Base-by-base conservation (phyloP, 495 filamentous ascomycete genomes). In the Stereocaulon alpinum region DNA sequence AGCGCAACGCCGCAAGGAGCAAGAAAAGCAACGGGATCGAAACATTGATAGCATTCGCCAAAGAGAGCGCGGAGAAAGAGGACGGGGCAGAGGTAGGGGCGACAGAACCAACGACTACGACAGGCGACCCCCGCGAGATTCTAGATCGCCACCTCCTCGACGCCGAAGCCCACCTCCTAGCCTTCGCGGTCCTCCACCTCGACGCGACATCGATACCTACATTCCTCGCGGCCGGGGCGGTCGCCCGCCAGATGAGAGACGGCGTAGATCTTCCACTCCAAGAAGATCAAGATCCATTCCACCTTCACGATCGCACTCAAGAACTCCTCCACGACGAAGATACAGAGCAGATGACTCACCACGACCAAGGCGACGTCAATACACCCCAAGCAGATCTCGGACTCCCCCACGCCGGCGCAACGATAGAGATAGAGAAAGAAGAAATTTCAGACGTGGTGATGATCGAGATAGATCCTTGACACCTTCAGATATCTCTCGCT, bases 51-150 rank as follows among this genome's bases (percentile, higher is more conserved):
- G 77, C 22, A 71, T 89, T 54, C 78, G 88, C 66, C 81, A 86
- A 52, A 77, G 84, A 57, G 90, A 95, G 65, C 86, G 89, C 29
- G 76, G 74, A 44, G 86, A 91, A 30, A 84, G 89, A 18, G 70
- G 70, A 50, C 75, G 85, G 59, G 80, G 82, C 50, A 74, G 83
- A 61, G 79, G 82, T 24, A 74, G 78, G 40, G 73, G 76, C 42
- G 74, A 74, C 32, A 75, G 75, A 20, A 77, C 78, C 57, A 71
- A 75, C 41, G 76, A 77, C 61, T 74, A 70, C 61, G 73, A 76
- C 24, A 68, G 79, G 51, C 80, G 81, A 41, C 55, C 63, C 17
- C 62, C 49, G 43, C 65, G 68, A 61, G 59, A 62, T 48, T 89
- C 88, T 22, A 74, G 82, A 34, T 87, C 86, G 29, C 77, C 80